A percentile compares a stretch with the other conserved stretches of the same genome.
Evolutionary conservation across 345 rosid genomes (phyloP).

Genomic region (Capsella bursapastoris): DNA sequence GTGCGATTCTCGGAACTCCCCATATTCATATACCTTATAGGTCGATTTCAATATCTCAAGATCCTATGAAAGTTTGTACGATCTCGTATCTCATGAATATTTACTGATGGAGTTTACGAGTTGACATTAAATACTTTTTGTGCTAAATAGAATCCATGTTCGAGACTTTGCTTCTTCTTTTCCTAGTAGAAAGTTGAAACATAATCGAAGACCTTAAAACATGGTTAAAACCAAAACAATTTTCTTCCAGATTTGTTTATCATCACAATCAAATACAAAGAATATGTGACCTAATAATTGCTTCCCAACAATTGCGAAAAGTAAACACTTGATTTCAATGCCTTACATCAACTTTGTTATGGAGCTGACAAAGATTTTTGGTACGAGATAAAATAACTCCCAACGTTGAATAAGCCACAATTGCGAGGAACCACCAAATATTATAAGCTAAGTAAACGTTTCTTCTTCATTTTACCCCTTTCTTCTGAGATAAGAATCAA

Average conservation of each 20-base stretch:
- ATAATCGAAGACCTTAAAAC: neutral
- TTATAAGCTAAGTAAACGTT: constrained; percentile 16
- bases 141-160: too few species aligned
- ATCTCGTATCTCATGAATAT: too few species aligned
- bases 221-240: constrained; percentile 2
- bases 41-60: too few species aligned
- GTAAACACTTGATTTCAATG: constrained; percentile 27
- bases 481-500: constrained; percentile 19
- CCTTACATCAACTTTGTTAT: constrained; percentile 30
- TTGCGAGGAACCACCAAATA: constrained; percentile 29
- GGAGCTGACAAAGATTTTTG: constrained; percentile 23
- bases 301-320: constrained; percentile 22
- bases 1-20: constrained; percentile 97
- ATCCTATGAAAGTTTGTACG: too few species aligned
- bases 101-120: too few species aligned
- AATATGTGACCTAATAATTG: constrained; percentile 27
- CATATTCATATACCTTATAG: neutral
- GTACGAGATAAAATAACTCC: constrained; percentile 18
- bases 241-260: constrained; percentile 31
- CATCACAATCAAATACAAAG: constrained; percentile 37
- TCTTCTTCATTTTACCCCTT: constrained; percentile 21
- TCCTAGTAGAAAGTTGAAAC: neutral
- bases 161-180: neutral
- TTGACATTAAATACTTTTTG: too few species aligned
- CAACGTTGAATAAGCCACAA: constrained; percentile 17